Base-by-base conservation (phyloP, 441 rosid genomes). In the Adansonia rubrostipa region DNA sequence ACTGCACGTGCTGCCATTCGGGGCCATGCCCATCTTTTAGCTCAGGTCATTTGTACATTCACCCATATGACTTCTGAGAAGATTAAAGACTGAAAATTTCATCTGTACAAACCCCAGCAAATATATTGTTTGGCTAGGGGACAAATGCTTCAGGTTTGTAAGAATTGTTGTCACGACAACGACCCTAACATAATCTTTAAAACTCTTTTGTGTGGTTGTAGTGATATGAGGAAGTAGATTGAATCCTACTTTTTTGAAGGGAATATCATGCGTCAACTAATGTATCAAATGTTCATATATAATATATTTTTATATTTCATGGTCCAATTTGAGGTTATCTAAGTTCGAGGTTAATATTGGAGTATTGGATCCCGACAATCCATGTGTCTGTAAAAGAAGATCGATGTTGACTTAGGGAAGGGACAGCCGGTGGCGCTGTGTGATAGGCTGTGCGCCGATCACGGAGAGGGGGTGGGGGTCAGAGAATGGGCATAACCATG, bases 371-470 rank as follows among this genome's bases (percentile, higher is more conserved):
- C 28, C 75, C 22, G 77, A 44, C 45, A 47, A 74, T 22, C 9
- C 19, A 61, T 24, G 11, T 13, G 58, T 14, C 11, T 13, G 58
- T 14, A 44, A 50, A 70, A 17, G 14, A 64, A 13, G 11, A 33
- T 20, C 17, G 20, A 40, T 9, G 28, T 48, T 62, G 77, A 74
- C 70, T 15, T 24, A 57, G 70, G 61, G 45, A n/a, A 48, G 24
- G 66, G 54, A 58, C 58, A 10, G 67, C 66, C 80, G 65, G 75
- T 77, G 82, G 78, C 58, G 22, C 71, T 67, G 73, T 72, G 68
- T 76, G 78, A 80, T 73, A 42, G 67, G 81, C 74, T 73, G 84
- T 56, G 75, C 81, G 50, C 77, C 62, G 71, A 53, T 78, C 63
- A 61, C 40, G 78, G 78, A 73, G 74, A 28, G 70, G 42, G 14